Base-by-base conservation (phyloP, 2,329 filamentous ascomycete species). In the Claviceps monticola region DNA sequence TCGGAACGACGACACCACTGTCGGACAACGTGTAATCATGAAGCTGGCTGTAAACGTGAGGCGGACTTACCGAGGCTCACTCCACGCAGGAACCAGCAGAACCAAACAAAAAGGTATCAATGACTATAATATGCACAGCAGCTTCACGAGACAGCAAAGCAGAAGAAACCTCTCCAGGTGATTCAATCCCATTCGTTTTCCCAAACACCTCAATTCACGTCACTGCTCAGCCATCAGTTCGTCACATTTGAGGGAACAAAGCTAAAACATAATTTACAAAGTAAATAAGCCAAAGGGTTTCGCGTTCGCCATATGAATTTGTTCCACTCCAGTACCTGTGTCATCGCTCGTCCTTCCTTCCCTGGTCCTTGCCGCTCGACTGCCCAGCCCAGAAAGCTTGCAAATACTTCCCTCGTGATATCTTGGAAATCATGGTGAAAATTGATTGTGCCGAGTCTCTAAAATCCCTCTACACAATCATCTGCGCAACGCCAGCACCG, bases 401-500 rank as follows among this genome's bases (percentile, higher is more conserved):
- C 17, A 16, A 14, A 21, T 36, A 4, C 36, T 47, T 36, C 8
- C 11, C 19, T 44, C 23, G 19, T 26, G 42, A 44, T 23, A 13
- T 47, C 26, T 17, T 14, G 23, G 23, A 11, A 29, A 21, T 36
- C 19, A 9, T 21, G 17, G 48, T 38, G 5, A 11, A 11, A 34
- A 41, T 23, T 41, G 29, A 19, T 17, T 47, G 23, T 5, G 19
- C 23, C 23, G 49, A 5, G 17, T 43, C n/a, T 7, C 8, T 29
- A 3, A 2, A 46, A 29, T 8, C 16, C 36, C 52, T 60, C 73
- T 75, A 95, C 64, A 97, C 89, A 71, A 97, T 96, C 91, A 97
- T 96, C 74, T 96, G 90, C 56, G 89, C 93, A 59, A 96, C 86
- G 50, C 91, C 91, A 59, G 88, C 84, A 50, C 93, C 93, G 58